Base-by-base conservation (phyloP, 805 yeast genomes). In the Wickerhamomyces rabaulensis region DNA sequence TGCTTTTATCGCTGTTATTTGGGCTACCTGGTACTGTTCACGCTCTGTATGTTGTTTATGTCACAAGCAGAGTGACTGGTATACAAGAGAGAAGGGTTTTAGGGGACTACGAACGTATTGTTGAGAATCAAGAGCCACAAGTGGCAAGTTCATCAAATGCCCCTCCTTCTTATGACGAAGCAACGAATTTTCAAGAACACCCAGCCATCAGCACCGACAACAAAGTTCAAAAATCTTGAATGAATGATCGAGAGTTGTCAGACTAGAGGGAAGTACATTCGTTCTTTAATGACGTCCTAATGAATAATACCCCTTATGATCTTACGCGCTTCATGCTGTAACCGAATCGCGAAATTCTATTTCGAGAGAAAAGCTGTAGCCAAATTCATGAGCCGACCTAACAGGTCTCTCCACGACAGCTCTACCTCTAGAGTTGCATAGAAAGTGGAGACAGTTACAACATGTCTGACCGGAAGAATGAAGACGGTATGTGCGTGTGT, bases 21-120 rank as follows among this genome's bases (percentile, higher is more conserved):
- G 86, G 81, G 66, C 67, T 87, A 52, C 95, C 95, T 3, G 95
- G 87, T 49, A 74, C 82, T 43, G 60, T 83, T 15, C 88, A 83
- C 56, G 82, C 88, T 6, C 66, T 82, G 42, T 82, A 77, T 57
- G 69, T 82, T 41, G 73, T 78, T 41, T 57, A 56, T 41, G 43
- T 49, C 15, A 56, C 60, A 5, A 52, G 57, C 36, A 53, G 53
- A 1, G 29, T 52, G 9, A 55, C 59, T 6, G 57, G 57, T 3
- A 33, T 43, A 4, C 51, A 44, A 21, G 51, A 44, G 19, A 52
- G 55, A 47, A 48, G 56, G n/a, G 52, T 49, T 8, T 19, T 36
- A 36, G 39, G 39, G 9, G 63, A 59, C 33, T 55, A 57, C 27
- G 63, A 57, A 29, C 48, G 57, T 29, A 27, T 59, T 4, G 43